phyloP scores from a whole-genome alignment of 768 basidiomycete species.

The Rhodotorula toruloides region DNA sequence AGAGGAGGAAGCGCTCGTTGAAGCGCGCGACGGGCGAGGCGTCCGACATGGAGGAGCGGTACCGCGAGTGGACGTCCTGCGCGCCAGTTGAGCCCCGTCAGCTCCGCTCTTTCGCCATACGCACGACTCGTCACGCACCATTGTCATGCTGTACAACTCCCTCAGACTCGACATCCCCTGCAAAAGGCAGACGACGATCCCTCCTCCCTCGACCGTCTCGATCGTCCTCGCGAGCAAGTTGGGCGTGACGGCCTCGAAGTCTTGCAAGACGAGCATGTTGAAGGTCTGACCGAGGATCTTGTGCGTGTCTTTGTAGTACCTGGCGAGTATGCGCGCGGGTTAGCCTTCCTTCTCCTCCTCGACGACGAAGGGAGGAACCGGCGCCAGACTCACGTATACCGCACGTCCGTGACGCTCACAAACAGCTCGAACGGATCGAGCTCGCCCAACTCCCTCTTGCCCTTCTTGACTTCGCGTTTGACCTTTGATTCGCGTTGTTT shows the following conservation, averaged over 20 bases:
- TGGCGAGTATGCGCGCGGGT: conserved; percentile 40
- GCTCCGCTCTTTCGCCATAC: not conserved
- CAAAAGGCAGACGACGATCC: conserved; percentile 70
- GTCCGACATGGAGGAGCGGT: conserved; percentile 61
- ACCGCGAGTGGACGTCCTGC: conserved; percentile 91
- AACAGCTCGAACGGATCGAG: conserved; percentile 98
- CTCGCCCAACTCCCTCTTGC: conserved; percentile 87
- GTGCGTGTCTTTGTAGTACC: conserved; percentile 94
- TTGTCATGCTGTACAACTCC: conserved; percentile 87
- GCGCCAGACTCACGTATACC: conserved; percentile 68
- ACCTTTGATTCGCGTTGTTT: conserved; percentile 97
- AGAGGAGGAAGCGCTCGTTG: conserved; percentile 98
- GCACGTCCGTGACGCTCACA: conserved; percentile 95
- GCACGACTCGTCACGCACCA: conserved; percentile 47
- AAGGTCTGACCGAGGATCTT: conserved; percentile 96
- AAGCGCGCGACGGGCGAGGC: conserved; percentile 78
- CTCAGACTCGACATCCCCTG: conserved; percentile 91
- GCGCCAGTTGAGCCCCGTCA: not conserved
- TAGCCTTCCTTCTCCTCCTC: no score
- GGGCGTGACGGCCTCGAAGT: conserved; percentile 96
- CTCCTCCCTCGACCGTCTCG: conserved; percentile 94
- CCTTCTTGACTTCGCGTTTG: conserved; percentile 90
- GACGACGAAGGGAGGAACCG: not conserved
- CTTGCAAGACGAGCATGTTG: conserved; percentile 94
- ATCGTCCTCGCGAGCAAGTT: conserved; percentile 94